A percentile compares a stretch with the other conserved stretches of the same genome.
These are phyloP conservation scores for Daldinia bambusicola DNA, from an alignment of 495 filamentous ascomycete genomes.

Conservation along the genomic window DNA sequence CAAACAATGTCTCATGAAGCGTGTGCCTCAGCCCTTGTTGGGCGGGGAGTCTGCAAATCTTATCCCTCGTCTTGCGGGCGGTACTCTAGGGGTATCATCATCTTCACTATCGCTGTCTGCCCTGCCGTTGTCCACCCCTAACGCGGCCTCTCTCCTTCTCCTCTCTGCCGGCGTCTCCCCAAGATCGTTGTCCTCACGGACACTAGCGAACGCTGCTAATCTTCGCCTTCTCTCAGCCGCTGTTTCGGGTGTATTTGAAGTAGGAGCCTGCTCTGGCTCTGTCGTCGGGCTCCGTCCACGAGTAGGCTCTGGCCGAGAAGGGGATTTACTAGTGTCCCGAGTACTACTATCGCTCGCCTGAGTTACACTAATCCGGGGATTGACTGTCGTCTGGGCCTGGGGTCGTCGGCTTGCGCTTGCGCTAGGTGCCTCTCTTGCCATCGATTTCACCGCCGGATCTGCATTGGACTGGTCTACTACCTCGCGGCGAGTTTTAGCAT, in stretches of 20 bases:
- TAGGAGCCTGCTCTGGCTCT: slow-evolving; percentile 28
- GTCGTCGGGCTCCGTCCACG: slow-evolving; percentile 40
- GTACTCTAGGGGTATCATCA: slow-evolving; percentile 64
- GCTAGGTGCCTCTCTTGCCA: slow-evolving; percentile 61
- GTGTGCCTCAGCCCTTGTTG: slow-evolving; percentile 34
- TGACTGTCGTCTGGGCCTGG: slow-evolving; percentile 25
- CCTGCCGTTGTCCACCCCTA: slow-evolving; percentile 67
- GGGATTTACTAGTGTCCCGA: slow-evolving; percentile 30
- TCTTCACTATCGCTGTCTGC: slow-evolving; percentile 71
- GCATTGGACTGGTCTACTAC: slow-evolving; percentile 74
- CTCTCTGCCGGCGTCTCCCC: slow-evolving; percentile 86
- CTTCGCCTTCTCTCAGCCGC: slow-evolving; percentile 56
- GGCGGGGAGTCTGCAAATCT: slow-evolving; percentile 57
- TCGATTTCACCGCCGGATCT: slow-evolving; percentile 64
- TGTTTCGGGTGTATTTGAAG: slow-evolving; percentile 50
- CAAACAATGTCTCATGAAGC: slow-evolving; percentile 9
- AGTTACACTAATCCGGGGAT: slow-evolving; percentile 45
- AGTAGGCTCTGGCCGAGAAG: slow-evolving; percentile 17
- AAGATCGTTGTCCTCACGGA: slow-evolving; percentile 56
- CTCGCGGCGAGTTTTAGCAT: slow-evolving; percentile 77
- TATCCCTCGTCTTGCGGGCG: slow-evolving; percentile 55
- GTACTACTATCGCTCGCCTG: slow-evolving; percentile 38
- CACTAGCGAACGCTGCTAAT: slow-evolving; percentile 52
- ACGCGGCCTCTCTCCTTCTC: slow-evolving; percentile 81
- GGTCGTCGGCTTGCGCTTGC: slow-evolving; percentile 20